phyloP scores from a whole-genome alignment of 1,284 basidiomycete species.

The Chalciporus sp. region DNA sequence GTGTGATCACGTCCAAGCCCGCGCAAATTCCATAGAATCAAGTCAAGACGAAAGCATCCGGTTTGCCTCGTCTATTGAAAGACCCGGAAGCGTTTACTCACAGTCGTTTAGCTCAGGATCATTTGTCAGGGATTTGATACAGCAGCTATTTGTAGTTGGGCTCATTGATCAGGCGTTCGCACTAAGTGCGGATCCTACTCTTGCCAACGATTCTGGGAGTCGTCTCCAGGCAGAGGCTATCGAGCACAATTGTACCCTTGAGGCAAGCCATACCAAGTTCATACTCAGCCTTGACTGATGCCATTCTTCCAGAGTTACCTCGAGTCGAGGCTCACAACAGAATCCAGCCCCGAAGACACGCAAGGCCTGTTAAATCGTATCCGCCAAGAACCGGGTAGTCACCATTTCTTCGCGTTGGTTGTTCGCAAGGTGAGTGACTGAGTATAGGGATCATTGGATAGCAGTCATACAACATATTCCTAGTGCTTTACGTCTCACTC shows the following conservation, averaged over 20 bases:
- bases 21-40: slow-evolving; percentile 17
- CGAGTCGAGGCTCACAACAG: slow-evolving; percentile 59
- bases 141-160: slow-evolving; percentile 53
- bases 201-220: slow-evolving; percentile 49
- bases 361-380: slow-evolving; percentile 54
- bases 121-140: slow-evolving; percentile 60
- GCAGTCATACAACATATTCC: neutral
- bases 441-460: neutral
- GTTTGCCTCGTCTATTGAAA: slow-evolving; percentile 15
- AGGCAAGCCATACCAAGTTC: slow-evolving; percentile 38
- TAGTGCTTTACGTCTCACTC: slow-evolving; percentile 59
- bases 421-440: slow-evolving; percentile 53
- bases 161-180: slow-evolving; percentile 58
- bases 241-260: slow-evolving; percentile 55
- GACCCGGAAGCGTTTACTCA: slow-evolving; percentile 5
- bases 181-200: slow-evolving; percentile 50
- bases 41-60: slow-evolving; percentile 24
- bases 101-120: slow-evolving; percentile 40
- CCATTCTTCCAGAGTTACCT: slow-evolving; percentile 51
- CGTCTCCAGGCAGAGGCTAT: slow-evolving; percentile 58
- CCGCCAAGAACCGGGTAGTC: slow-evolving; percentile 61
- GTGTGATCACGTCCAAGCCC: slow-evolving; percentile 47
- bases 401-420: slow-evolving; percentile 57
- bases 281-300: neutral
- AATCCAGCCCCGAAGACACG: slow-evolving; percentile 53